Percentiles rank a stretch among this genome's conserved stretches.
These are phyloP conservation scores for Ophiostoma pallidulum DNA, from an alignment of 2,329 filamentous ascomycete genomes.

Conservation along the genomic window DNA sequence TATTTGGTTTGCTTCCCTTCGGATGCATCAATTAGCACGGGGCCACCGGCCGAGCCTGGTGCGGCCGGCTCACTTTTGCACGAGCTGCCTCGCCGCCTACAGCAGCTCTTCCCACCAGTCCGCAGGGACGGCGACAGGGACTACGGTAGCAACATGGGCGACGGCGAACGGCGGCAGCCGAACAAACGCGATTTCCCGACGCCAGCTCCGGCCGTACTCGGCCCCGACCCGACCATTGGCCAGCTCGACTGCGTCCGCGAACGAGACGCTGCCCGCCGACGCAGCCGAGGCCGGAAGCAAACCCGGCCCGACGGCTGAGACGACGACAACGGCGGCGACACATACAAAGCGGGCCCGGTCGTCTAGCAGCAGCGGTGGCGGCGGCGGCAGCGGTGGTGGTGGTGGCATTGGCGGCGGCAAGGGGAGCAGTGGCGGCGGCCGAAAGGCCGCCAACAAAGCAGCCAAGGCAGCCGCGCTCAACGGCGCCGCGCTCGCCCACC, in stretches of 20 bases:
- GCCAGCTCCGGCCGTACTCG: background rate
- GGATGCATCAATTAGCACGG: conserved; percentile 7
- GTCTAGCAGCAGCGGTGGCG: too few species aligned
- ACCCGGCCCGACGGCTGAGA: too few species aligned
- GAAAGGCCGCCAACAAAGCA: background rate
- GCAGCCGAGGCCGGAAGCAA: background rate
- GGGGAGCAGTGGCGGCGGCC: background rate
- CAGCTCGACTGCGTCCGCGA: background rate
- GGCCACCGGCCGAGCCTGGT: background rate
- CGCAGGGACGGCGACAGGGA: background rate
- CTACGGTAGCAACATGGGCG: background rate
- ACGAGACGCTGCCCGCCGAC: too few species aligned
- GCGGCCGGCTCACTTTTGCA: conserved; percentile 5
- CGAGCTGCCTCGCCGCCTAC: background rate
- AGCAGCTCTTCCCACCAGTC: background rate
- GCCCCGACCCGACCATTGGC: background rate
- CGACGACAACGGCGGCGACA: too few species aligned
- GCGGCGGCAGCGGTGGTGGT: background rate
- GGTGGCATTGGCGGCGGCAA: background rate
- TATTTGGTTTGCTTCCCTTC: too few species aligned
- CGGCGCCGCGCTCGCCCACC: background rate
- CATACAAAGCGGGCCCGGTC: too few species aligned
- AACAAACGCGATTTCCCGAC: background rate
- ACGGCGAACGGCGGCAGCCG: background rate
- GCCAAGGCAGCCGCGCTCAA: background rate